Evolutionary conservation across 2,329 filamentous ascomycete species (phyloP).

Genomic region (Lachnellula cervina): DNA sequence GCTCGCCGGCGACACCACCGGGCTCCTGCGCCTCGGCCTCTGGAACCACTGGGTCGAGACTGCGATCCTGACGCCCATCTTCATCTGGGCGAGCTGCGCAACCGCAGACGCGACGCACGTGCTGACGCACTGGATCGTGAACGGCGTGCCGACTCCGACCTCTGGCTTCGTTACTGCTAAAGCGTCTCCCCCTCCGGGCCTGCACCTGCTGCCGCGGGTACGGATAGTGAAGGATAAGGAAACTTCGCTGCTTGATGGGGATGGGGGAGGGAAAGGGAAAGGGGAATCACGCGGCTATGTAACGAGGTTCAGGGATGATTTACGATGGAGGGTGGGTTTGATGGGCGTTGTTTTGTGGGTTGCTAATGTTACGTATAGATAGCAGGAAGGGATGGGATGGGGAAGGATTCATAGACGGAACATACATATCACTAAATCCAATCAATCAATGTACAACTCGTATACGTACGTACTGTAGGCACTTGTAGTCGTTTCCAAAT

Average conservation of each 20-base stretch:
- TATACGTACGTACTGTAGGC: too few species aligned
- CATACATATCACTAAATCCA: too few species aligned
- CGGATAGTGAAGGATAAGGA: neutral
- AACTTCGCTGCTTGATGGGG: slow-evolving; percentile 18
- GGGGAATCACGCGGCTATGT: neutral
- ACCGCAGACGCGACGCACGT: slow-evolving; percentile 35
- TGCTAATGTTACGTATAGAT: slow-evolving; percentile 17
- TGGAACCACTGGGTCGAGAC: slow-evolving; percentile 34
- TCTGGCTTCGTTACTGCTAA: neutral
- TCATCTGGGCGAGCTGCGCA: slow-evolving; percentile 39
- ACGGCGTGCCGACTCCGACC: slow-evolving; percentile 6
- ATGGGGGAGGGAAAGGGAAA: neutral
- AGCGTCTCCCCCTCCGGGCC: slow-evolving; percentile 1
- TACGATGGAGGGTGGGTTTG: slow-evolving; percentile 12
- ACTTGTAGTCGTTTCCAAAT: too few species aligned
- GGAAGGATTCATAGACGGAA: too few species aligned
- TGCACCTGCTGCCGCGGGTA: neutral
- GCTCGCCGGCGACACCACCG: slow-evolving; percentile 54
- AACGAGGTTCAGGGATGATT: neutral
- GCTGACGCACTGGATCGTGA: slow-evolving; percentile 36
- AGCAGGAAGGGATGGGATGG: neutral
- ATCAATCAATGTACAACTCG: too few species aligned
- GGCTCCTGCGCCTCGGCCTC: slow-evolving; percentile 38
- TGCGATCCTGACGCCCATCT: slow-evolving; percentile 36
- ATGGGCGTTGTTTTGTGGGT: slow-evolving; percentile 15